Evolutionary conservation across 192 early-diverging fungal species (phyloP).

Genomic region (Coemansia sp.): DNA sequence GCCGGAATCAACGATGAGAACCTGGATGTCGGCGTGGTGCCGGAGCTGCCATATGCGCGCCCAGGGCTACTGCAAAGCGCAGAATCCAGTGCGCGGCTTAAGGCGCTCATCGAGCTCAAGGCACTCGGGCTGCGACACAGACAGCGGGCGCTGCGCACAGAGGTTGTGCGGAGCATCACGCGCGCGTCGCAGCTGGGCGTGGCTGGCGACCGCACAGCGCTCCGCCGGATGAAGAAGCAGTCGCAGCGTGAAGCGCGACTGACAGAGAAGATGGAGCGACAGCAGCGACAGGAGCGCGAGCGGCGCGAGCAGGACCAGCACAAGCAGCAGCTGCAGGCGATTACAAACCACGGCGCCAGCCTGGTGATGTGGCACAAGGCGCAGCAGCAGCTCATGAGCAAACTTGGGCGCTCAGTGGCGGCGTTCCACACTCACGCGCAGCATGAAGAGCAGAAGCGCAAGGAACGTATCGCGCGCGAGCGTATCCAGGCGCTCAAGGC

Average conservation of each 20-base stretch:
- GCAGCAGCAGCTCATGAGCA: slow-evolving; percentile 68
- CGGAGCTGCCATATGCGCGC: slow-evolving; percentile 20
- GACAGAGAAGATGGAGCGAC: slow-evolving; percentile 90
- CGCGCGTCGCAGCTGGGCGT: slow-evolving; percentile 80
- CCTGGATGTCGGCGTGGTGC: slow-evolving; percentile 15
- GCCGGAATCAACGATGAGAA: slow-evolving; percentile 66
- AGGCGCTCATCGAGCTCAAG: slow-evolving; percentile 89
- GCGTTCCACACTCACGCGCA: slow-evolving; percentile 80
- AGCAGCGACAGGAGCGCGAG: slow-evolving; percentile 85
- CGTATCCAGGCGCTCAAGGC: slow-evolving; percentile 95
- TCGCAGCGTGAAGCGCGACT: slow-evolving; percentile 81
- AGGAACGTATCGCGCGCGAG: slow-evolving; percentile 84
- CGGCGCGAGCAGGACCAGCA: slow-evolving; percentile 83
- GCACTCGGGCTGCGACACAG: slow-evolving; percentile 75
- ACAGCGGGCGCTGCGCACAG: slow-evolving; percentile 75
- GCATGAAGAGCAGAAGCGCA: slow-evolving; percentile 93
- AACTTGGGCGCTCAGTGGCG: slow-evolving; percentile 77
- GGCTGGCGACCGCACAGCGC: slow-evolving; percentile 73
- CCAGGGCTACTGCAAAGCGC: slow-evolving; percentile 28
- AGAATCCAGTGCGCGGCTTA: slow-evolving; percentile 64
- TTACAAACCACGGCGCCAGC: slow-evolving; percentile 75
- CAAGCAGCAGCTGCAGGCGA: slow-evolving; percentile 74
- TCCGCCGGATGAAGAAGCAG: slow-evolving; percentile 80
- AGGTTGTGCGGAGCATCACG: slow-evolving; percentile 72
- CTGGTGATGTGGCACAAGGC: slow-evolving; percentile 68